Percentiles rank a stretch among this genome's conserved stretches.
Conservation (phyloP, 768 basidiomycete species). For the Amanita polypyramis region DNA sequence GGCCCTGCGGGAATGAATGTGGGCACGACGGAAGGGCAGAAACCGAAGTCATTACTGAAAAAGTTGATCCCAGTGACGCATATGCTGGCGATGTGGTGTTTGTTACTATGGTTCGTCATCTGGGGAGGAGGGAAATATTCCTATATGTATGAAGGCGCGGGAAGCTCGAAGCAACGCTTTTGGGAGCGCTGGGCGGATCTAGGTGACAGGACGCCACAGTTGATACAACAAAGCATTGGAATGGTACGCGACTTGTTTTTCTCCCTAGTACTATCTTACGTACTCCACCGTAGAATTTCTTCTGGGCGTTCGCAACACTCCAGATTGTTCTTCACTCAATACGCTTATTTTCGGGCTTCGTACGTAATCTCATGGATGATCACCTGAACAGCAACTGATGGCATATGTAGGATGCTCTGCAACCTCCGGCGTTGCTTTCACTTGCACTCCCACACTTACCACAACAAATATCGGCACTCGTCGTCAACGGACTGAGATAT, state of each 20-base stretch:
- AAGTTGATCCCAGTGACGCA: slow-evolving; percentile 60
- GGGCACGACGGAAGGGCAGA: not conserved
- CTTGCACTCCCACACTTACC: slow-evolving; percentile 59
- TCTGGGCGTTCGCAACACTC: slow-evolving; percentile 72
- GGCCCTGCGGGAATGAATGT: not conserved
- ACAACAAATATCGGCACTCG: slow-evolving; percentile 47
- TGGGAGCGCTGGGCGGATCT: slow-evolving; percentile 63
- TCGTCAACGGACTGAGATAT: slow-evolving; percentile 57
- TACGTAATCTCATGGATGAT: slow-evolving; percentile 24
- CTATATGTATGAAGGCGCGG: slow-evolving; percentile 24
- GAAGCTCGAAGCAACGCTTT: slow-evolving; percentile 14
- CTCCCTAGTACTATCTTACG: slow-evolving; percentile 1
- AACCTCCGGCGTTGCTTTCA: slow-evolving; percentile 48
- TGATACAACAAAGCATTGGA: not conserved
- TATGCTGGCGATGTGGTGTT: slow-evolving; percentile 47
- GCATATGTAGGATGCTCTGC: slow-evolving; percentile 38
- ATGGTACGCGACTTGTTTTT: slow-evolving; percentile 1
- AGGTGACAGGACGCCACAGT: slow-evolving; percentile 16
- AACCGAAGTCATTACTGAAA: slow-evolving; percentile 31
- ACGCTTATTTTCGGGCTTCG: slow-evolving; percentile 60
- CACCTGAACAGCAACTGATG: not conserved
- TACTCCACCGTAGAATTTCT: slow-evolving; percentile 47
- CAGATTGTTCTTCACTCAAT: slow-evolving; percentile 63
- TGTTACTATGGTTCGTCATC: slow-evolving; percentile 60
- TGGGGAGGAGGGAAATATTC: slow-evolving; percentile 48